Conservation (phyloP, 169 alveolate genomes). For the Perkinsus olseni region DNA sequence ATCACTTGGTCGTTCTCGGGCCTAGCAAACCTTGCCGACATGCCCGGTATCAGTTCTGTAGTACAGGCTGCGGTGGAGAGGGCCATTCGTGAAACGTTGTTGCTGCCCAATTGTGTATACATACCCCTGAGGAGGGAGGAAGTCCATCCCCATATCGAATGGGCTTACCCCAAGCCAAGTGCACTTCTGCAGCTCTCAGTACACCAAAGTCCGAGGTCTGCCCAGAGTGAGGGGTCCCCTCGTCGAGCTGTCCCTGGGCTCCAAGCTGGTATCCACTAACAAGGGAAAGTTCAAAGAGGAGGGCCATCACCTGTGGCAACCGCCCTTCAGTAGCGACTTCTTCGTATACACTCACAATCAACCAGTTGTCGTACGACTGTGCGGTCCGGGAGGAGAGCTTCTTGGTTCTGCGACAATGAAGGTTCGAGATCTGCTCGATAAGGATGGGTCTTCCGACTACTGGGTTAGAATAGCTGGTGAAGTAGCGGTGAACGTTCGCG, state of each 20-base stretch:
- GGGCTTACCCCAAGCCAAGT: neutral
- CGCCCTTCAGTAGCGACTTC: neutral
- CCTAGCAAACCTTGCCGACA: neutral
- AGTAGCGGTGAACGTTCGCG: neutral
- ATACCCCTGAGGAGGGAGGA: neutral
- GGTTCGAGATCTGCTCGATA: neutral
- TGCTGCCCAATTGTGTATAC: neutral
- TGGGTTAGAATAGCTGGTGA: neutral
- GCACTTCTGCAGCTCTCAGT: neutral
- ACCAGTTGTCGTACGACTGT: neutral
- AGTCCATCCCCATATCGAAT: neutral
- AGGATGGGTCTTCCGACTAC: neutral
- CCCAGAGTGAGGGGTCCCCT: neutral
- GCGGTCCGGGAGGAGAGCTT: neutral
- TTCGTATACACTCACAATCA: neutral
- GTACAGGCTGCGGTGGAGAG: neutral
- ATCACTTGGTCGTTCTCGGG: neutral
- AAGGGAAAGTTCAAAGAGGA: neutral
- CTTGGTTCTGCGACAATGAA: neutral
- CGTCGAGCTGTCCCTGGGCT: neutral
- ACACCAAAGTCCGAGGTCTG: neutral
- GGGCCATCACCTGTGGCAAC: neutral
- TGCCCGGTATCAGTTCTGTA: neutral
- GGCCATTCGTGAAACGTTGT: neutral
- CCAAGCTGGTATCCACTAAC: neutral